Evolutionary conservation across 1,284 basidiomycete genomes (phyloP).

Genomic region (Cerioporus squamosus): DNA sequence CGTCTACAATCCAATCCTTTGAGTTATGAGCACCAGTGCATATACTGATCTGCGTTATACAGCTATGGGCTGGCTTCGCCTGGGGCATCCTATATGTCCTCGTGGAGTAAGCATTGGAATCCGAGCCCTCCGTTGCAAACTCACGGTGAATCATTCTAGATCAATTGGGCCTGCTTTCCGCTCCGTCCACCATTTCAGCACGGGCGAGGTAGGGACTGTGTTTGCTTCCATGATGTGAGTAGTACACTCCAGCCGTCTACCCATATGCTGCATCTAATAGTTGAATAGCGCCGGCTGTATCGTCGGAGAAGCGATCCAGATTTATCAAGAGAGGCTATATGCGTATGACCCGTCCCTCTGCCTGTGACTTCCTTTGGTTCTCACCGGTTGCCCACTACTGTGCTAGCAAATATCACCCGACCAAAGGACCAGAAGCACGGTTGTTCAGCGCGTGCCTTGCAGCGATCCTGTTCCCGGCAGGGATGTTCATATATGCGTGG

Average conservation of each 20-base stretch:
- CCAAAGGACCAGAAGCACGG: slow-evolving; percentile 73
- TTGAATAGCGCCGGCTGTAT: slow-evolving; percentile 61
- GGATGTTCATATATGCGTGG: slow-evolving; percentile 74
- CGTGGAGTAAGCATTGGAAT: slow-evolving; percentile 51
- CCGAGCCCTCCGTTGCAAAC: neutral
- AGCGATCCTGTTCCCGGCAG: slow-evolving; percentile 62
- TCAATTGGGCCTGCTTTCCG: slow-evolving; percentile 66
- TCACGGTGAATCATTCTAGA: slow-evolving; percentile 35
- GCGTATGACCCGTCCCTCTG: slow-evolving; percentile 37
- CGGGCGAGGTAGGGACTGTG: slow-evolving; percentile 64
- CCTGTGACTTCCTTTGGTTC: neutral
- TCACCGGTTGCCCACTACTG: neutral
- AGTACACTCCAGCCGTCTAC: neutral
- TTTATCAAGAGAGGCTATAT: slow-evolving; percentile 73
- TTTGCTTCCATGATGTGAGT: slow-evolving; percentile 66
- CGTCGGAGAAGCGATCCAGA: slow-evolving; percentile 59
- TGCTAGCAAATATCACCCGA: slow-evolving; percentile 58
- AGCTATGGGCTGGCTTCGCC: slow-evolving; percentile 78
- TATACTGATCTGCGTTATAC: neutral
- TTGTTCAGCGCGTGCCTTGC: slow-evolving; percentile 71
- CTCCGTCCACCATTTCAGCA: slow-evolving; percentile 67
- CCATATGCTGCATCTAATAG: neutral
- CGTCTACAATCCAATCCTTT: slow-evolving; percentile 25
- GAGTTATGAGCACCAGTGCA: neutral
- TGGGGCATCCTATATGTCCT: slow-evolving; percentile 82